A percentile compares a stretch with the other conserved stretches of the same genome.
Conservation (phyloP, 2,329 filamentous ascomycete genomes). For the Arthroderma uncinatum region DNA sequence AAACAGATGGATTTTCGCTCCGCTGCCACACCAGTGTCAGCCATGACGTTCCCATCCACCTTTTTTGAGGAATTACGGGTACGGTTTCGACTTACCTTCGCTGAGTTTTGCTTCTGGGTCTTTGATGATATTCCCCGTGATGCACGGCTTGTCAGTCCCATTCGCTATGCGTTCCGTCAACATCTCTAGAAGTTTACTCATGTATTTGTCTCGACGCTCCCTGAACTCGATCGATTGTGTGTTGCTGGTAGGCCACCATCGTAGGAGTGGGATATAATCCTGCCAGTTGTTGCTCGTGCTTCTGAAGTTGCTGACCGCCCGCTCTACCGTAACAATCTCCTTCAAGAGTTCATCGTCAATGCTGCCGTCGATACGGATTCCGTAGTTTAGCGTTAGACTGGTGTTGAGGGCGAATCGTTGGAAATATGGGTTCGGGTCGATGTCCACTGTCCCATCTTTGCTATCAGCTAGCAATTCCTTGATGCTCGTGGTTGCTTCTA, state of each 20-base stretch:
- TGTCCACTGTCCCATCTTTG: constrained; percentile 48
- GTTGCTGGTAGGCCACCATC: constrained; percentile 53
- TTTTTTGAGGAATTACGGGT: constrained; percentile 6
- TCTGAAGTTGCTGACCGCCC: constrained; percentile 63
- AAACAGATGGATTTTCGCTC: constrained; percentile 72
- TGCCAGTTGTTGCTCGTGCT: constrained; percentile 76
- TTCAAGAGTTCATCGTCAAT: constrained; percentile 55
- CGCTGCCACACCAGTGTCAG: constrained; percentile 40
- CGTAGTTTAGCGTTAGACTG: constrained; percentile 67
- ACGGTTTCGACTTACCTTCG: constrained; percentile 39
- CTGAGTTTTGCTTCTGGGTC: constrained; percentile 58
- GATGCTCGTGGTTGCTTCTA: constrained; percentile 61
- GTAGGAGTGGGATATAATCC: constrained; percentile 67
- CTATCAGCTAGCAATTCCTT: constrained; percentile 59
- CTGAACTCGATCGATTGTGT: constrained; percentile 54
- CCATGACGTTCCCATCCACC: constrained; percentile 23
- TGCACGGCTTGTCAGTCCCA: constrained; percentile 57
- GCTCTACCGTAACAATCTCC: constrained; percentile 66
- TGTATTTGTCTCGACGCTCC: constrained; percentile 55
- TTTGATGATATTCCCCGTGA: constrained; percentile 60
- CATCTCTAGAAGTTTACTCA: constrained; percentile 48
- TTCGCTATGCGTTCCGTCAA: constrained; percentile 51
- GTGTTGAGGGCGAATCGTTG: constrained; percentile 68
- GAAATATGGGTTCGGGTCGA: constrained; percentile 64
- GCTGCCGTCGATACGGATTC: constrained; percentile 60